Conservation (phyloP, 2,329 filamentous ascomycete species). For the Aspergillus bombycis region DNA sequence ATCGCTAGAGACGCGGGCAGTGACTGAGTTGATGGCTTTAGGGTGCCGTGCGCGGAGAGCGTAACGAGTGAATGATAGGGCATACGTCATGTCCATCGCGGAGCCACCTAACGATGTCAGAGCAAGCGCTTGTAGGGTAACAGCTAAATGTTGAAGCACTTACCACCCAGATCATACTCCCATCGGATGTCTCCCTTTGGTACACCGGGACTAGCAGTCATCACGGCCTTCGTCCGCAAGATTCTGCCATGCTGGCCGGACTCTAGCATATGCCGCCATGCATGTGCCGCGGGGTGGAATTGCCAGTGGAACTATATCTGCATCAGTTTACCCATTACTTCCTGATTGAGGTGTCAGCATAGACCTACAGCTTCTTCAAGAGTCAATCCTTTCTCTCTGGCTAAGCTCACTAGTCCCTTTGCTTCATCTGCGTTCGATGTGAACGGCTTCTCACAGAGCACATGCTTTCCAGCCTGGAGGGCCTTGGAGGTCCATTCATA, state of each 20-base stretch:
- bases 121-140: background rate
- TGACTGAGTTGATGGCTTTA: constrained; percentile 35
- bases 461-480: background rate
- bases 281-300: background rate
- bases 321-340: background rate
- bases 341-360: background rate
- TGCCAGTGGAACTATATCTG: background rate
- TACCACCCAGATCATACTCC: background rate
- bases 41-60: constrained; percentile 31
- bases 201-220: background rate
- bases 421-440: background rate
- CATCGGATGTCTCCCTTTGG: background rate
- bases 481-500: background rate
- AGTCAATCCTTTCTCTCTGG: background rate
- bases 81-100: constrained; percentile 45
- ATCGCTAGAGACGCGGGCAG: constrained; percentile 25
- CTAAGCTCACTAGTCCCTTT: background rate
- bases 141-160: background rate
- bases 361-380: background rate
- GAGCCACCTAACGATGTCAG: constrained; percentile 14
- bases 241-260: background rate
- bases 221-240: background rate
- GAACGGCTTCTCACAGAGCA: background rate
- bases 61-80: constrained; percentile 38
- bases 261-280: background rate